Evolutionary conservation across 1,284 basidiomycete species (phyloP).

Genomic region (Malassezia sp.): DNA sequence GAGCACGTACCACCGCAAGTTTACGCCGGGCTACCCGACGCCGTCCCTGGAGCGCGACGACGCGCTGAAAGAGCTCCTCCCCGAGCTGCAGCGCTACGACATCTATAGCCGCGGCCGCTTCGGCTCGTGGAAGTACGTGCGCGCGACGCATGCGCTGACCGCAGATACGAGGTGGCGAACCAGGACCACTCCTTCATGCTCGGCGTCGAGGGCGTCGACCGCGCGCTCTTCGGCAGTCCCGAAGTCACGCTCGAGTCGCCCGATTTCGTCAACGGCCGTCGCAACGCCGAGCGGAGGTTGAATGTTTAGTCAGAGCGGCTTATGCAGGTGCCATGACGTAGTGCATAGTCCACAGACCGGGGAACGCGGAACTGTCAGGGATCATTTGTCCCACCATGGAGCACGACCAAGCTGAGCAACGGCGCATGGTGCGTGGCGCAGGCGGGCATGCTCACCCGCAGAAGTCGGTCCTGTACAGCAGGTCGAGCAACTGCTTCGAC

Average conservation of each 20-base stretch:
- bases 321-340: too few species aligned
- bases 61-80: constrained; percentile 49
- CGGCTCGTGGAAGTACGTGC: constrained; percentile 53
- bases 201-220: constrained; percentile 52
- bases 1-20: constrained; percentile 51
- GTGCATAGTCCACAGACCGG: too few species aligned
- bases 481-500: constrained; percentile 15
- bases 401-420: too few species aligned
- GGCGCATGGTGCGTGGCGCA: too few species aligned
- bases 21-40: constrained; percentile 50
- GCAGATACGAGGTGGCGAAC: constrained; percentile 52
- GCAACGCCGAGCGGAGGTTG: constrained; percentile 49
- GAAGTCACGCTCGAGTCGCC: constrained; percentile 50
- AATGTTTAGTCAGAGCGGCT: constrained; percentile 1
- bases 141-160: too few species aligned
- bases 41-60: constrained; percentile 50
- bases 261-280: constrained; percentile 50
- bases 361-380: too few species aligned
- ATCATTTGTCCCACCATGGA: too few species aligned
- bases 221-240: constrained; percentile 49
- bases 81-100: constrained; percentile 47
- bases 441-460: too few species aligned
- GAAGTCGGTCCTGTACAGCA: constrained; percentile 1
- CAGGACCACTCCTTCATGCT: constrained; percentile 53
- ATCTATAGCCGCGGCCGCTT: constrained; percentile 52